Conservation (phyloP, 495 filamentous ascomycete genomes). For the Penicillium cataractarum region DNA sequence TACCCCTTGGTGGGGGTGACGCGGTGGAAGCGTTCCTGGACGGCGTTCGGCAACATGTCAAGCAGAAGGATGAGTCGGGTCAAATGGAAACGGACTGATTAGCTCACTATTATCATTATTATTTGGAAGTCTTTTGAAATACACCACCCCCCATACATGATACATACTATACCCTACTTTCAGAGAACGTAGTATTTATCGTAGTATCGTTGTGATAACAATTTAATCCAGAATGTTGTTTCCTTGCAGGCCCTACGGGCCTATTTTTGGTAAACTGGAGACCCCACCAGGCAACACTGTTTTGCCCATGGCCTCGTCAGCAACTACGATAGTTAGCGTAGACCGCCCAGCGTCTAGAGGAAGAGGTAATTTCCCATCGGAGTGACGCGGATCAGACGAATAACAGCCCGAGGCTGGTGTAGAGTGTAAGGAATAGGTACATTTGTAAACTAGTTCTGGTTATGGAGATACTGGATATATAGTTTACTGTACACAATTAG, state of each 20-base stretch:
- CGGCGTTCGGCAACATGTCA: slow-evolving; percentile 78
- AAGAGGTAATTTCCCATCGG: slow-evolving; percentile 4
- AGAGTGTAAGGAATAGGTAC: not conserved
- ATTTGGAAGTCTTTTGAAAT: slow-evolving; percentile 1
- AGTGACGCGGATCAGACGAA: not conserved
- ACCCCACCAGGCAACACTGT: slow-evolving; percentile 29
- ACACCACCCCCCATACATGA: not conserved
- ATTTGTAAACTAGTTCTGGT: not conserved
- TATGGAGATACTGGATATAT: no score
- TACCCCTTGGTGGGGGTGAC: slow-evolving; percentile 86
- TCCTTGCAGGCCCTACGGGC: not conserved
- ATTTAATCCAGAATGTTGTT: not conserved
- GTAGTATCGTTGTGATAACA: not conserved
- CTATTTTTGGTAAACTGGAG: slow-evolving; percentile 31
- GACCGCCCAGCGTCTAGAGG: not conserved
- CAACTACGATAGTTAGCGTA: slow-evolving; percentile 5
- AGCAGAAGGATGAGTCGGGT: slow-evolving; percentile 37
- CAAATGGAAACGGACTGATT: slow-evolving; percentile 55
- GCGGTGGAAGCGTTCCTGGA: slow-evolving; percentile 89
- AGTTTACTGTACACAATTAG: no score
- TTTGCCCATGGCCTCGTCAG: slow-evolving; percentile 24
- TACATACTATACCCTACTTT: not conserved
- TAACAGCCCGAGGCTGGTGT: not conserved
- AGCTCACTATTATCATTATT: not conserved
- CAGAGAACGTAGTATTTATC: not conserved